These are phyloP conservation scores for Leccinum fuscescens DNA, from an alignment of 1,284 basidiomycete species.

Conservation along the genomic window DNA sequence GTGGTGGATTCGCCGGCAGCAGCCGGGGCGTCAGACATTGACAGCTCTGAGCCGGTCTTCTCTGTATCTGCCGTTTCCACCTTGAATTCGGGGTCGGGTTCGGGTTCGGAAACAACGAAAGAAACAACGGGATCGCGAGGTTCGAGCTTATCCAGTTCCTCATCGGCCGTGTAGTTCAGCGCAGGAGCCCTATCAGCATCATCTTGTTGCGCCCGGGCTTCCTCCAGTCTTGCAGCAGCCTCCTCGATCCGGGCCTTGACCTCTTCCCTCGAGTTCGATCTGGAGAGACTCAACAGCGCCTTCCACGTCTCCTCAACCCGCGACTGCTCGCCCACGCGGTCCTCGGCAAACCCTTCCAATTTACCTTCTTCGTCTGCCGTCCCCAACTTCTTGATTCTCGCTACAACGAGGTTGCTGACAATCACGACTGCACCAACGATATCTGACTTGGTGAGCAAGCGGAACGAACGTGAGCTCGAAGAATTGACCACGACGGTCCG, in stretches of 20 bases:
- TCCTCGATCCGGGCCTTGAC: too few relatives aligned
- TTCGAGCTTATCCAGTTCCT: constrained; percentile 40
- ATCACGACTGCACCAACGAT: too few relatives aligned
- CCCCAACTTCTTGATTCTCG: constrained; percentile 74
- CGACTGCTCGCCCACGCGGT: constrained; percentile 42
- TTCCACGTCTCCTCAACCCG: constrained; percentile 75
- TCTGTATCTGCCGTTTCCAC: constrained; percentile 41
- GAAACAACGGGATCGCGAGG: constrained; percentile 72
- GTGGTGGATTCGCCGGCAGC: constrained; percentile 75
- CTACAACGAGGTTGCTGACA: constrained; percentile 48
- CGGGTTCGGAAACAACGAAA: constrained; percentile 74
- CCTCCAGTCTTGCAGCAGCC: constrained; percentile 65
- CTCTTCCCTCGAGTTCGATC: constrained; percentile 72
- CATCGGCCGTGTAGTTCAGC: constrained; percentile 39
- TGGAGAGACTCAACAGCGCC: constrained; percentile 85
- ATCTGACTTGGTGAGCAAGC: too few relatives aligned
- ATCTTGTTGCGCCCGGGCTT: constrained; percentile 31
- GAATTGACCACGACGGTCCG: constrained; percentile 70
- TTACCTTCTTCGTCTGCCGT: constrained; percentile 62
- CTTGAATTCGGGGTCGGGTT: constrained; percentile 40
- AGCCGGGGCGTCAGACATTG: constrained; percentile 66
- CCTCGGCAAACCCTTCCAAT: constrained; percentile 67
- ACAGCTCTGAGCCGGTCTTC: constrained; percentile 74
- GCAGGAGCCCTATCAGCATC: constrained; percentile 18
- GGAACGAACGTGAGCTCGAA: too few relatives aligned